Base-by-base conservation (phyloP, 345 rosid genomes). In the Zanthoxylum bungeanum region DNA sequence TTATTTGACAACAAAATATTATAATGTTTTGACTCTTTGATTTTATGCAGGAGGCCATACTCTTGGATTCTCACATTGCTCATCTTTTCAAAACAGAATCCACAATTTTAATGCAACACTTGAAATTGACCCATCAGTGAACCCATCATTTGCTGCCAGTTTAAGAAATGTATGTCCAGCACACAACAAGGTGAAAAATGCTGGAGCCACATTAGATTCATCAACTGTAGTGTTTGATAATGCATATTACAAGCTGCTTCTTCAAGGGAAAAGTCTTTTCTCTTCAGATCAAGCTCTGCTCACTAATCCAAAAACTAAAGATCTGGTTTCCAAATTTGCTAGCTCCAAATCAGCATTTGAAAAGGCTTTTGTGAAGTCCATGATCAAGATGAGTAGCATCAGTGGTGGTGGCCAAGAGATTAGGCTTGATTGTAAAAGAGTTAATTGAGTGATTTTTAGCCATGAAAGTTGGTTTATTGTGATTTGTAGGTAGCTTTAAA, bases 41-140 rank as follows among this genome's bases (percentile, higher is more conserved):
- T 64, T 28, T 27, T 27, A 14, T 68, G 36, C 27, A 87, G 97
- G 97, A 66, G 95, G 98, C 7, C 98, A 94, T 75, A 90, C 93
- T 1, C 86, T 94, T 9, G 97, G 98, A 49, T 94, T 94, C 60
- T 74, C 98, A 0, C 97, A 91, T 71, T 91, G 98, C 73, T 94
- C 91, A 25, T 91, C 97, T 0, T 94, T 94, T 76, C 88, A 86
- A 68, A 85, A 84, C 81, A 84, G 97, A 78, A 87, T 94, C 72
- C 91, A 87, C 85, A 91, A 77, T 66, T 93, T 93, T 92, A 82
- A 80, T 37, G 49, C 87, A 33, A 80, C 76, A 19, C 59, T 70
- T 0, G 83, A 88, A 76, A 39, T 89, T 0, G 98, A 91, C 52
- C 96, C 97, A 7, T 73, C 93, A 0, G 4, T 91, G 81, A 84